Evolutionary conservation across 2,329 filamentous ascomycete genomes (phyloP), one percentile per base, ranked within the genome.

Genomic region (Trichophyton rubrum): DNA sequence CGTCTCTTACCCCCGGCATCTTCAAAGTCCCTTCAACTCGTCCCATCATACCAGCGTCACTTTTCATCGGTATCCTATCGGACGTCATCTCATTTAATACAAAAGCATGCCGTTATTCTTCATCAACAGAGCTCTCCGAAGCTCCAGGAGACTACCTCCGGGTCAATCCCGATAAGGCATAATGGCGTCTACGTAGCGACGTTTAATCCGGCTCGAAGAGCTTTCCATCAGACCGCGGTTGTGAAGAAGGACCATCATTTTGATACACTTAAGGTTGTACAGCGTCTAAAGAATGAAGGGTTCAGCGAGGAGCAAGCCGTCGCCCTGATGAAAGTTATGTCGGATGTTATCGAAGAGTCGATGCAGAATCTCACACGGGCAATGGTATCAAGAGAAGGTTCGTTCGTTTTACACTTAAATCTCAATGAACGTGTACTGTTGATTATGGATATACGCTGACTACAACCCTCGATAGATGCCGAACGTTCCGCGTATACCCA

Each of bases 241-340:
- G 81, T 77, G 58, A 71, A 73, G 59, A 83, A 88, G 65, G 91
- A 96, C 69, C 93, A 99, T 74, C 91, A 99, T 74, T 99, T 99
- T 72, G 93, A 99, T 75, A 99, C 93, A 0, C 82, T 99, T 64
- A 96, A 96, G 77, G 96, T 99, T 71, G 91, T 99, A 43, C 89
- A 96, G 75, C 82, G 89, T 59, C 79, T 99, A 45, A 86, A 92
- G 73, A 84, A 84, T 66, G 93, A 99, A 72, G 93, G 93, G 0
- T 96, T 97, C 73, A 96, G 90, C 24, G 92, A 97, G 73, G 88
- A 91, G 67, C 93, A 99, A 75, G 86, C 91, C 1, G 90, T 90
- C 27, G 92, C 93, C n/a, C 93, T 96, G 88, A 97, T 99, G 93
- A 89, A 89, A 72, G 89, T 97, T 5, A 79, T 99, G 43, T 91